Conservation (phyloP, 768 basidiomycete genomes). For the Coprinopsis sp. region DNA sequence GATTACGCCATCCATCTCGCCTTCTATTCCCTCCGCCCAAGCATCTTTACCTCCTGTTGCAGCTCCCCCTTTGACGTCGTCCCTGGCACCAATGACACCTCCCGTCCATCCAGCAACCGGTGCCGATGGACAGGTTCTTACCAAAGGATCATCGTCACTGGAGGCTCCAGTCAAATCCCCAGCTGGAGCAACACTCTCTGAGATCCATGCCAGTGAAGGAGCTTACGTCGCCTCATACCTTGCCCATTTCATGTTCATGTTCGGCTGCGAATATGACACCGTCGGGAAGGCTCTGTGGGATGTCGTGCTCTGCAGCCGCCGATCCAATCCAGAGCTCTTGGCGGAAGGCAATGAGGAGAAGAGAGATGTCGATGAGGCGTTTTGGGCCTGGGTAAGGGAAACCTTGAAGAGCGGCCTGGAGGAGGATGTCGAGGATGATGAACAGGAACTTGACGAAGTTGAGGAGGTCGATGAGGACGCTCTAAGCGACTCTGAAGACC, state of each 20-base stretch:
- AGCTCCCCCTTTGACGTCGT: no score
- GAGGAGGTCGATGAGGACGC: no score
- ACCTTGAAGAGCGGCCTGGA: background rate
- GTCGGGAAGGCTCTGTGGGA: conserved; percentile 31
- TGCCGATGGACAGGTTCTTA: no score
- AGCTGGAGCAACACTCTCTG: conserved; percentile 34
- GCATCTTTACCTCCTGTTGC: no score
- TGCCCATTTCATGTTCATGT: conserved; percentile 41
- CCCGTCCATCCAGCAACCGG: no score
- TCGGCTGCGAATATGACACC: conserved; percentile 39
- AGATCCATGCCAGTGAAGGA: conserved; percentile 36
- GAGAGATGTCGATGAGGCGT: conserved; percentile 19
- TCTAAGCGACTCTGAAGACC: no score
- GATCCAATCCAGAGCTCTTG: no score
- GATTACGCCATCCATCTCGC: background rate
- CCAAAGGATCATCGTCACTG: no score
- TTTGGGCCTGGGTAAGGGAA: conserved; percentile 17
- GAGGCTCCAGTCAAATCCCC: conserved; percentile 16
- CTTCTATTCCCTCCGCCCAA: no score
- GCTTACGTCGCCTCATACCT: conserved; percentile 39
- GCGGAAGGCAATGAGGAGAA: conserved; percentile 15
- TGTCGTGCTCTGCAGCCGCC: conserved; percentile 9
- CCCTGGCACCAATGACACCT: no score
- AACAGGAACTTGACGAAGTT: background rate
- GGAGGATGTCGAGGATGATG: background rate